Evolutionary conservation across 768 basidiomycete genomes (phyloP).

Genomic region (Lactifluus piperatus): DNA sequence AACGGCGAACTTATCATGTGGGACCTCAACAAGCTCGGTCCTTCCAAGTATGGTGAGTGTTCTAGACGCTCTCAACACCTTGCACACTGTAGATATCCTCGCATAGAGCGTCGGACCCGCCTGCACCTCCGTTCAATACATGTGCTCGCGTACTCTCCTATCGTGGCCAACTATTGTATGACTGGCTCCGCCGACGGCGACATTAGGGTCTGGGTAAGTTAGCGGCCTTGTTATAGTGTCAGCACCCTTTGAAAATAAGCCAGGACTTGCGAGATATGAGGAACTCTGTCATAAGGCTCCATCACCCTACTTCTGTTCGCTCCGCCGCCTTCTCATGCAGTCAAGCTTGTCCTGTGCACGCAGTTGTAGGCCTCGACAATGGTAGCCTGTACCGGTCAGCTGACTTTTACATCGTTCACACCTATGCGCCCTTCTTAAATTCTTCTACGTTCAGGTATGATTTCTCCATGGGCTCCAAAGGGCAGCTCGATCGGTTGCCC

Average conservation of each 20-base stretch:
- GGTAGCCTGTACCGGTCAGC: conserved; percentile 44
- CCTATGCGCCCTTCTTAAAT: not conserved
- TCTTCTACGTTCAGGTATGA: conserved; percentile 50
- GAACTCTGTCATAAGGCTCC: conserved; percentile 61
- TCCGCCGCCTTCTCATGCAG: conserved; percentile 65
- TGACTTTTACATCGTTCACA: not conserved
- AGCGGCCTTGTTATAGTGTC: not conserved
- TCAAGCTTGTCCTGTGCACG: conserved; percentile 55
- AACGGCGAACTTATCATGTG: conserved; percentile 81
- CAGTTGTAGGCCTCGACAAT: conserved; percentile 35
- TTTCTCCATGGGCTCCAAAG: conserved; percentile 65
- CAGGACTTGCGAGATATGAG: conserved; percentile 70
- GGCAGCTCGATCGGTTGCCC: conserved; percentile 60
- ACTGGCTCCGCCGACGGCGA: conserved; percentile 78
- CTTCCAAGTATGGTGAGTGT: conserved; percentile 57
- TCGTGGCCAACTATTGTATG: conserved; percentile 62
- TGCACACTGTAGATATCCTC: not conserved
- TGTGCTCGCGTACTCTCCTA: conserved; percentile 55
- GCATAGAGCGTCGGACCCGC: conserved; percentile 52
- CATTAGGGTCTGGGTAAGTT: conserved; percentile 67
- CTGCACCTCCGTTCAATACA: conserved; percentile 70
- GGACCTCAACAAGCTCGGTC: conserved; percentile 62
- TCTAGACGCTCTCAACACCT: not conserved
- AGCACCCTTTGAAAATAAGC: not conserved
- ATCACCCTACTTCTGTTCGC: conserved; percentile 60